Conservation (phyloP, 495 filamentous ascomycete genomes). For the Daldinia caldariorum region DNA sequence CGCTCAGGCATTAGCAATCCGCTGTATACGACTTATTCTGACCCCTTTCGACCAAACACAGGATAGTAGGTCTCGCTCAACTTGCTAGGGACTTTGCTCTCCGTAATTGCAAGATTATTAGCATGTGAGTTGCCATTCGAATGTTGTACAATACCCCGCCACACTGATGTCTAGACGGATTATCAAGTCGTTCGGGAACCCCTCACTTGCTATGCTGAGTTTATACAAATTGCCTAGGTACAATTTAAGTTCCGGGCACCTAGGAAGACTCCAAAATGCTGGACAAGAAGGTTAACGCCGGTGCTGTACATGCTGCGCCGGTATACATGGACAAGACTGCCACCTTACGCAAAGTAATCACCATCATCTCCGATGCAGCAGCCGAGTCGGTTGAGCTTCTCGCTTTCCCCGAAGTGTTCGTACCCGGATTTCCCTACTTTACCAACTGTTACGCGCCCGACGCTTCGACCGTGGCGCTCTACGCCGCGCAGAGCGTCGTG, state of each 20-base stretch:
- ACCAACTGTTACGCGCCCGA: slow-evolving; percentile 50
- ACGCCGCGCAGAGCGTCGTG: slow-evolving; percentile 50
- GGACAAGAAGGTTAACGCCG: slow-evolving; percentile 47
- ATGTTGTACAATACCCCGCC: background rate
- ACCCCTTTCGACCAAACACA: no score
- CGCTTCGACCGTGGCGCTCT: slow-evolving; percentile 41
- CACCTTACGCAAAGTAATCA: slow-evolving; percentile 46
- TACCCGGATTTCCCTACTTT: slow-evolving; percentile 52
- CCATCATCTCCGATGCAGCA: slow-evolving; percentile 45
- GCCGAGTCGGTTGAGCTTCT: slow-evolving; percentile 44
- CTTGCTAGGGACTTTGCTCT: no score
- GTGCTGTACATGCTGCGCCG: slow-evolving; percentile 50
- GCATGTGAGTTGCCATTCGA: background rate
- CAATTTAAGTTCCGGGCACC: background rate
- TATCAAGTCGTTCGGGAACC: background rate
- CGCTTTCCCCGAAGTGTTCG: slow-evolving; percentile 52
- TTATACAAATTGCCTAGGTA: background rate
- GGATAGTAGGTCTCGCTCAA: no score
- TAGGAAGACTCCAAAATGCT: slow-evolving; percentile 12
- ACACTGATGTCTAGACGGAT: background rate
- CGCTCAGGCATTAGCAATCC: no score
- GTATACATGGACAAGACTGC: slow-evolving; percentile 51
- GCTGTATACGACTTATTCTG: no score
- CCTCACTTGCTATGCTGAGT: background rate
- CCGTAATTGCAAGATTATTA: background rate